These are phyloP conservation scores for Aspergillus spinulosporus DNA, from an alignment of 2,329 filamentous ascomycete species.

Conservation along the genomic window DNA sequence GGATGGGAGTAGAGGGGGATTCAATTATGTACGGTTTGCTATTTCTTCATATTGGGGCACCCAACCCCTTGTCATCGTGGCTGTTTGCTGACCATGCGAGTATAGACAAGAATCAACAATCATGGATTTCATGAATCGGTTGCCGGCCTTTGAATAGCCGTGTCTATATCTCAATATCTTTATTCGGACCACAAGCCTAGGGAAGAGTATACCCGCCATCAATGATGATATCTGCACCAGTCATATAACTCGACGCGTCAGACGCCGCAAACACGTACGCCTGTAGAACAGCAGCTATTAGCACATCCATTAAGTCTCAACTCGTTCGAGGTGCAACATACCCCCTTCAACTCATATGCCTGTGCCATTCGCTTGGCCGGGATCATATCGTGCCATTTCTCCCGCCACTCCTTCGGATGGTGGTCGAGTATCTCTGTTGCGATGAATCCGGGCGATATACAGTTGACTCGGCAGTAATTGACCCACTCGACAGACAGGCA, in stretches of 20 bases:
- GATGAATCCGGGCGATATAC: constrained; percentile 44
- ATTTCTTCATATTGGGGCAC: no score
- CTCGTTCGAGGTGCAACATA: constrained; percentile 14
- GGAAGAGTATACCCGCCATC: constrained; percentile 50
- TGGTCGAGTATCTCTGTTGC: constrained; percentile 41
- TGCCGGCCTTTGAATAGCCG: neutral
- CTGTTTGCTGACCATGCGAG: no score
- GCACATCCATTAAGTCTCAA: no score
- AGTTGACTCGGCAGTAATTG: constrained; percentile 43
- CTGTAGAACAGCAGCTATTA: neutral
- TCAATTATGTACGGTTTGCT: neutral
- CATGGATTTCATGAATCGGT: neutral
- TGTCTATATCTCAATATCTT: no score
- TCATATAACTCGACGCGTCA: constrained; percentile 52
- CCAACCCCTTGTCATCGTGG: no score
- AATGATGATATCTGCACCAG: constrained; percentile 50
- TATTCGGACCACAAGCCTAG: constrained; percentile 10
- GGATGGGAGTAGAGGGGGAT: neutral
- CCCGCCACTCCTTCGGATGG: constrained; percentile 33
- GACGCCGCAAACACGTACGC: constrained; percentile 40
- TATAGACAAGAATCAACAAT: neutral
- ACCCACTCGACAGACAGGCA: constrained; percentile 44
- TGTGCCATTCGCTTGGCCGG: constrained; percentile 41
- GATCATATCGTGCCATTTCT: constrained; percentile 44
- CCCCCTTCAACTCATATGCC: constrained; percentile 42